Percentiles rank a stretch among this genome's conserved stretches.
Conservation (phyloP, 192 early-diverging fungal genomes). For the Coemansia sp. region DNA sequence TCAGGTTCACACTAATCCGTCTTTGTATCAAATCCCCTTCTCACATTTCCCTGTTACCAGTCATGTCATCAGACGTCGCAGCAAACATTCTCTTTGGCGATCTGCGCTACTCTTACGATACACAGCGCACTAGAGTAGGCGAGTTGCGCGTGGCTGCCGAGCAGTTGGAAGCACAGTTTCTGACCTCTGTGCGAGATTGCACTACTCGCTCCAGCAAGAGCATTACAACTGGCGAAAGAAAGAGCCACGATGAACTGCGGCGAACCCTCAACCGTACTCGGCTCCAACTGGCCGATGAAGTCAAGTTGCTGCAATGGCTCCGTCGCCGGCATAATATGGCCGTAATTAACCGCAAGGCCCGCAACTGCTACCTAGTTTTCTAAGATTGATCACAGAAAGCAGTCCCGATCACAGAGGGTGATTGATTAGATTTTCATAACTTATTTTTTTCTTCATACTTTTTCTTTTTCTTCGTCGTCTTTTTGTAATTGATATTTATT, state of each 20-base stretch:
- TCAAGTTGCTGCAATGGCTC: constrained; percentile 54
- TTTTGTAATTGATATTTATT: constrained; percentile 13
- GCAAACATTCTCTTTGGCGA: constrained; percentile 54
- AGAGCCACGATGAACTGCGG: constrained; percentile 40
- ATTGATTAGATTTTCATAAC: constrained; percentile 3
- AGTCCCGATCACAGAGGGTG: constrained; percentile 10
- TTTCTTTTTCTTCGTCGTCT: constrained; percentile 4
- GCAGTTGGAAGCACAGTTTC: constrained; percentile 39
- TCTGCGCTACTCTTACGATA: constrained; percentile 38
- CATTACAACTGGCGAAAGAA: constrained; percentile 36
- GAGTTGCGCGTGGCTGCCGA: constrained; percentile 19
- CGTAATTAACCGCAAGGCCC: constrained; percentile 41
- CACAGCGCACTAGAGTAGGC: constrained; percentile 39
- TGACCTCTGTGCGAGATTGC: constrained; percentile 45
- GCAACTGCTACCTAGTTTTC: constrained; percentile 33
- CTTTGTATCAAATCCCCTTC: neutral
- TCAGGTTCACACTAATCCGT: no score
- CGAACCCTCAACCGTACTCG: constrained; percentile 31
- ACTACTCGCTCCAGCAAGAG: constrained; percentile 38
- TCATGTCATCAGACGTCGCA: constrained; percentile 49
- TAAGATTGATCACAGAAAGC: constrained; percentile 7
- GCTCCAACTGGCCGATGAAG: constrained; percentile 47
- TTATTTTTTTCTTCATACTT: neutral
- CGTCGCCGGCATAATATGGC: constrained; percentile 51
- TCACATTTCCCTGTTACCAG: neutral